These are phyloP conservation scores for Rhizopogon vesiculosus DNA, from an alignment of 768 basidiomycete species.

Conservation along the genomic window DNA sequence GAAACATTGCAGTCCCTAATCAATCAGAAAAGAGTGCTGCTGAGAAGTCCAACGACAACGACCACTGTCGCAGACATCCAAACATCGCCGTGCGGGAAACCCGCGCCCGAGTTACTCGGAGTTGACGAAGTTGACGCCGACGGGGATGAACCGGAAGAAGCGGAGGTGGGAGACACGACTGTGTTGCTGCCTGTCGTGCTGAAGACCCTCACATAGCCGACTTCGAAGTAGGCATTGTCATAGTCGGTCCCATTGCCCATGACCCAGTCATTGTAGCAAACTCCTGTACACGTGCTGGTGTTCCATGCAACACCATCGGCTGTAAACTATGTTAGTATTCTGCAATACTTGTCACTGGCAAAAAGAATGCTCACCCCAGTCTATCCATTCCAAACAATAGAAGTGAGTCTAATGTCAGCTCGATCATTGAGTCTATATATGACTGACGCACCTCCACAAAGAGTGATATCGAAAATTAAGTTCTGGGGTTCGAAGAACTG, in stretches of 20 bases:
- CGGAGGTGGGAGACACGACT: slow-evolving; percentile 14
- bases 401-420: slow-evolving; percentile 25
- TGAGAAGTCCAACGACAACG: slow-evolving; percentile 4
- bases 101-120: slow-evolving; percentile 7
- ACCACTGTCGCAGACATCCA: slow-evolving; percentile 9
- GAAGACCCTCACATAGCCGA: slow-evolving; percentile 54
- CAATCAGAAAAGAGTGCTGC: not conserved
- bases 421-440: slow-evolving; percentile 7
- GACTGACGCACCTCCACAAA: slow-evolving; percentile 50
- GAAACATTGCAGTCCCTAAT: not conserved
- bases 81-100: not conserved
- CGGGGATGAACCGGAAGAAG: slow-evolving; percentile 9
- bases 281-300: slow-evolving; percentile 56
- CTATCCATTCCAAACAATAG: slow-evolving; percentile 11
- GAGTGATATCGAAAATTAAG: slow-evolving; percentile 71
- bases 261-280: slow-evolving; percentile 69
- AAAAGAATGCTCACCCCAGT: slow-evolving; percentile 22
- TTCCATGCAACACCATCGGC: slow-evolving; percentile 40
- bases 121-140: slow-evolving; percentile 4
- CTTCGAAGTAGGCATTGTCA: slow-evolving; percentile 68
- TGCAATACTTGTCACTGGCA: no score
- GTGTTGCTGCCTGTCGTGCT: slow-evolving; percentile 28
- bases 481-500: slow-evolving; percentile 58
- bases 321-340: not conserved
- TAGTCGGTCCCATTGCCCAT: slow-evolving; percentile 58